Base-by-base conservation (phyloP, 257 asterid species). In the Lycium barbarum region DNA sequence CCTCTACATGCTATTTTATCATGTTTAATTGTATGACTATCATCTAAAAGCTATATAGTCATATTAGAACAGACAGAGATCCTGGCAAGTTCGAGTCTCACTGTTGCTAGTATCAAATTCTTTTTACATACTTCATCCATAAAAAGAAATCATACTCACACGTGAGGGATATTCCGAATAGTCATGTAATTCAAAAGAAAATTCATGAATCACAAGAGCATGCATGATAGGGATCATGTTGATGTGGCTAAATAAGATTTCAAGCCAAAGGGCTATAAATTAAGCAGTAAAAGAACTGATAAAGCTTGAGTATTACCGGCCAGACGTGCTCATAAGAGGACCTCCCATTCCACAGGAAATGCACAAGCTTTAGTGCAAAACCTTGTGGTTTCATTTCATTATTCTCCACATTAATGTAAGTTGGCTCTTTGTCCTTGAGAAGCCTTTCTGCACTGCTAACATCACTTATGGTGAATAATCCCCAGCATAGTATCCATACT, bases 241-340 rank as follows among this genome's bases (percentile, higher is more conserved):
- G 33, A 26, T 26, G 33, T 26, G 33, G 33, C 33, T 26, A 26
- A 26, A 26, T 26, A 26, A 26, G 33, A 26, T 26, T 26, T 26
- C 33, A 26, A 26, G 33, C 33, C 33, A 26, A 26, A 26, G 33
- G 33, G 33, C 33, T 26, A 26, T 26, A 26, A 26, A 26, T 26
- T 26, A 26, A 26, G 33, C 33, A 26, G 33, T 26, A 26, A 26
- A 26, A 26, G 33, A 26, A 26, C 33, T 26, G 33, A 26, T 26
- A 26, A 26, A 26, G 33, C 33, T 26, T 26, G 33, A 26, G 33
- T 26, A 26, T 88, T 74, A 88, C 90, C 4, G 89, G 90, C 90
- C 90, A 88, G 45, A 86, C 85, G 78, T 85, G 90, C 22, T 86
- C 85, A 54, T 88, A 88, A 14, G 90, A 63, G 83, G 90, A 88